Evolutionary conservation across 116 monocot genomes (phyloP).

Genomic region (Iris pallida): DNA sequence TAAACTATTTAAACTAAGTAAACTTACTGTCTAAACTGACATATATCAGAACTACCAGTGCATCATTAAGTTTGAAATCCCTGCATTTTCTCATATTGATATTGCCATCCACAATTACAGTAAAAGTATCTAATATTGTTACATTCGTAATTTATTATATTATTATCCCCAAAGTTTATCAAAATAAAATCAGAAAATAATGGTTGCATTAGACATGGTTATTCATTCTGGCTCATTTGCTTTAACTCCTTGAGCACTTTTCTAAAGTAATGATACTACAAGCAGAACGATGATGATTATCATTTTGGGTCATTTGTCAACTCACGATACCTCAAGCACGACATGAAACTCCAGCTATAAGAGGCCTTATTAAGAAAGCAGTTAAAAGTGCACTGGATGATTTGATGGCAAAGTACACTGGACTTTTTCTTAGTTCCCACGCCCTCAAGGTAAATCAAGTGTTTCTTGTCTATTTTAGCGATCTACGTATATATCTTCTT

Average conservation of each 20-base stretch:
- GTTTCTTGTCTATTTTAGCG: too few species aligned
- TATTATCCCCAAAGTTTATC: background rate
- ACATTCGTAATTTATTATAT: background rate
- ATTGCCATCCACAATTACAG: slow-evolving; percentile 65
- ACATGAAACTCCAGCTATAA: slow-evolving; percentile 18
- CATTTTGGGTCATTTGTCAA: background rate
- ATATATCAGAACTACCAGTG: too few species aligned
- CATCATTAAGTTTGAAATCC: too few species aligned
- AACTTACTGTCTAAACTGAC: too few species aligned
- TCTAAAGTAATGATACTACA: too few species aligned
- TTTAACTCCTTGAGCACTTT: slow-evolving; percentile 39
- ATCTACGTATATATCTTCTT: background rate
- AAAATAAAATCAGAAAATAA: background rate
- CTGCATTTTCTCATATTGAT: slow-evolving; percentile 41
- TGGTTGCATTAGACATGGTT: background rate
- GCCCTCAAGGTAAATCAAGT: slow-evolving; percentile 49
- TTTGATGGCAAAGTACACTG: slow-evolving; percentile 51
- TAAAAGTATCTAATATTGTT: slow-evolving; percentile 50
- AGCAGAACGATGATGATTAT: too few species aligned
- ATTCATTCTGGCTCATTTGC: background rate
- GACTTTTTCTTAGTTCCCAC: slow-evolving; percentile 47
- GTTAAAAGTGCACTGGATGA: slow-evolving; percentile 58
- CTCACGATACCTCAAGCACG: slow-evolving; percentile 1
- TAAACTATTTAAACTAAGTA: too few species aligned
- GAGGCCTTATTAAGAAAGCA: slow-evolving; percentile 50